Conservation (phyloP, 1,139 yeast species). For the Arxiozyma slooffiae region DNA sequence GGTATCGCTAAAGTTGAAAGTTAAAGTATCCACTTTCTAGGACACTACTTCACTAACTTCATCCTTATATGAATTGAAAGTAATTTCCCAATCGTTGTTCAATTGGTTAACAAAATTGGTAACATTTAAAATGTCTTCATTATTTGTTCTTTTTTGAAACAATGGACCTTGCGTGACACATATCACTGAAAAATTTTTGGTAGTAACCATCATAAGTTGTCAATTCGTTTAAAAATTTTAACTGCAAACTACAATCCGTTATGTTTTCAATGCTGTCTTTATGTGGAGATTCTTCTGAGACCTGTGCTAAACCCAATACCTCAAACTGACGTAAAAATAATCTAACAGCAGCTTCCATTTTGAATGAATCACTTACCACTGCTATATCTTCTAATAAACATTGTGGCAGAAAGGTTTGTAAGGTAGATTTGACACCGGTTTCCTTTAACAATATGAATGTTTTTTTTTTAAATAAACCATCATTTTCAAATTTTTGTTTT, state of each 20-base stretch:
- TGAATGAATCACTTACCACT: conserved; percentile 21
- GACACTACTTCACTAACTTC: conserved; percentile 5
- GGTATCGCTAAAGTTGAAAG: neutral
- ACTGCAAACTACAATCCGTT: conserved; percentile 33
- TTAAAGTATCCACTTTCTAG: conserved; percentile 2
- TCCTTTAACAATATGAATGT: conserved; percentile 22
- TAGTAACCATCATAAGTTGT: conserved; percentile 53
- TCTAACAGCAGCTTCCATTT: conserved; percentile 38
- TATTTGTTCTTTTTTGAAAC: conserved; percentile 43
- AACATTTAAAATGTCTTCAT: conserved; percentile 39
- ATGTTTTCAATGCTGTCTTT: conserved; percentile 11
- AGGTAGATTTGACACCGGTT: conserved; percentile 29
- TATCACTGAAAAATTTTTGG: conserved; percentile 38
- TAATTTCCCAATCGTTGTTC: conserved; percentile 12
- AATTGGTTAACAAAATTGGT: conserved; percentile 31
- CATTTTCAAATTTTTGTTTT: neutral
- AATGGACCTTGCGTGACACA: conserved; percentile 46
- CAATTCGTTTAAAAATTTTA: conserved; percentile 46
- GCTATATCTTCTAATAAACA: conserved; percentile 29
- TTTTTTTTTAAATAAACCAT: conserved; percentile 1
- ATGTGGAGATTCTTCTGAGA: conserved; percentile 11
- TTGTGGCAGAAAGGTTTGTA: conserved; percentile 23
- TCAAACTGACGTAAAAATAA: conserved; percentile 49
- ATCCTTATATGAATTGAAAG: conserved; percentile 4
- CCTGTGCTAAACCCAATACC: conserved; percentile 30